Conservation (phyloP, 2,329 filamentous ascomycete genomes). For the Achaetomium macrosporum region DNA sequence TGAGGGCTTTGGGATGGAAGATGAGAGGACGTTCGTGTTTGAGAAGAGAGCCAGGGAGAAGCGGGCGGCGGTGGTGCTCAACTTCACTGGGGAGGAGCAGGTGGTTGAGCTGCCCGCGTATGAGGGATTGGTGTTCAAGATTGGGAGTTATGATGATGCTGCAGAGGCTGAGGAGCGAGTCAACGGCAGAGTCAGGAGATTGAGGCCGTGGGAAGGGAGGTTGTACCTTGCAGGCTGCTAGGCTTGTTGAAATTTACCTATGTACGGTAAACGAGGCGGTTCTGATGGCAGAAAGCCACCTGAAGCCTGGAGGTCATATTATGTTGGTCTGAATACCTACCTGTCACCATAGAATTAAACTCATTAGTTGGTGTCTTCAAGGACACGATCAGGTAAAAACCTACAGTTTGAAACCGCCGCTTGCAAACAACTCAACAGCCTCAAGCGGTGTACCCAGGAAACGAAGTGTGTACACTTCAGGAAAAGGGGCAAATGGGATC, state of each 20-base stretch:
- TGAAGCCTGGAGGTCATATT: no score
- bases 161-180: constrained; percentile 7
- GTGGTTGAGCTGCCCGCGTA: constrained; percentile 24
- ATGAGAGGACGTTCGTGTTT: constrained; percentile 41
- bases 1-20: constrained; percentile 43
- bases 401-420: no score
- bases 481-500: constrained; percentile 9
- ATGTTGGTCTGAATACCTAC: no score
- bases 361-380: no score
- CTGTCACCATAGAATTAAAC: no score
- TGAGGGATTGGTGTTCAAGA: constrained; percentile 21
- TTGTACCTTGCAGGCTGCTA: constrained; percentile 26
- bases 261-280: no score
- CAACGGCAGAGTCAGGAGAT: constrained; percentile 12
- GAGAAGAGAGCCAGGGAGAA: constrained; percentile 30
- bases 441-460: no score
- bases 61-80: constrained; percentile 34
- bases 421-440: no score
- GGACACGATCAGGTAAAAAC: no score
- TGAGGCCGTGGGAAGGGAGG: constrained; percentile 33
- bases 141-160: constrained; percentile 31
- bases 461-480: no score
- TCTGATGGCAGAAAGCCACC: no score
- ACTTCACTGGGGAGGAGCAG: constrained; percentile 39
- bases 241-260: neutral